Conservation (phyloP, 441 rosid species). For the Francoa sonchifolia region DNA sequence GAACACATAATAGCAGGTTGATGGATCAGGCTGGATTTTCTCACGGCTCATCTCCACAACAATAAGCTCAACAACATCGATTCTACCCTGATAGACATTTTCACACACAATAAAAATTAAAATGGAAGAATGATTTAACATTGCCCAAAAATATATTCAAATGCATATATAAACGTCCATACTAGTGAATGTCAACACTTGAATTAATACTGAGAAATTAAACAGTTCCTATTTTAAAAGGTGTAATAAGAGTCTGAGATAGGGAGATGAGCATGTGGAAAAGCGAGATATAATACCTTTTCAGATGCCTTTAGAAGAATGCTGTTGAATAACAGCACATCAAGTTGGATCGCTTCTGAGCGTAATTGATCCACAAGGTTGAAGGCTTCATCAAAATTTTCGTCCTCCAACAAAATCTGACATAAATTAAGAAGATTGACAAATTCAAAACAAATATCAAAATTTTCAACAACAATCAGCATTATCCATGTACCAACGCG, state of each 20-base stretch:
- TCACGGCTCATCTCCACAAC: conserved; percentile 48
- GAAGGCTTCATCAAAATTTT: conserved; percentile 40
- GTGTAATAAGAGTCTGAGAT: conserved; percentile 2
- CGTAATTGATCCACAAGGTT: conserved; percentile 39
- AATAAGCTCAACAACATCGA: conserved; percentile 53
- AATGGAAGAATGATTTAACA: background rate
- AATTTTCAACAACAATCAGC: background rate
- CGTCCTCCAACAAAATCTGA: conserved; percentile 43
- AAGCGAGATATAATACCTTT: conserved; percentile 30
- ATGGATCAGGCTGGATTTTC: conserved; percentile 52
- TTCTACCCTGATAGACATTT: conserved; percentile 33
- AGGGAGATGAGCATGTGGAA: conserved; percentile 3
- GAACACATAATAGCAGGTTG: conserved; percentile 57
- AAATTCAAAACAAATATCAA: background rate
- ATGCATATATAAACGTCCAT: too few species aligned
- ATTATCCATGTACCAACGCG: too few species aligned
- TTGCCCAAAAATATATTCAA: background rate
- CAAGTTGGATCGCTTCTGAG: conserved; percentile 34
- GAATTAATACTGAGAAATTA: background rate
- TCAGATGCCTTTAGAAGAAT: conserved; percentile 39
- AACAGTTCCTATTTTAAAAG: too few species aligned
- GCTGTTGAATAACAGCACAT: conserved; percentile 45
- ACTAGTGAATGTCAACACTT: too few species aligned
- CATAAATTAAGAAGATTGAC: conserved; percentile 9
- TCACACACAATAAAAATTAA: background rate